Evolutionary conservation across 345 rosid genomes (phyloP).

Genomic region (Ailanthus altissimus): DNA sequence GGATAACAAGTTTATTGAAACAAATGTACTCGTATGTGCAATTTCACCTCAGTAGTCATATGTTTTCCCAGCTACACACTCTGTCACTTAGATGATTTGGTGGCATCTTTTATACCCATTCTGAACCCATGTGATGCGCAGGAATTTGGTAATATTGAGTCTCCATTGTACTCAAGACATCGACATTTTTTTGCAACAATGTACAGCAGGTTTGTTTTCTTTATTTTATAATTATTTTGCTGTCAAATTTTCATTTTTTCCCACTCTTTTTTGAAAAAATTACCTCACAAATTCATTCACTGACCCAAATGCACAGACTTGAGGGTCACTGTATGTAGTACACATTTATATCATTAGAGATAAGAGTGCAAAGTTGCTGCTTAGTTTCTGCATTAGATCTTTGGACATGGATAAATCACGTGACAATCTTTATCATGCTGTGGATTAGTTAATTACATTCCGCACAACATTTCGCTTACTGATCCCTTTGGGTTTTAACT

Average conservation of each 20-base stretch:
- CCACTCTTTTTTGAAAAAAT: background rate
- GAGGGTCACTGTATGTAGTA: background rate
- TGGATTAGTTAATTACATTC: background rate
- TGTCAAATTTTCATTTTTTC: constrained; percentile 4
- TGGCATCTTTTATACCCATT: background rate
- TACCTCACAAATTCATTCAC: background rate
- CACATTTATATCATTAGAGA: background rate
- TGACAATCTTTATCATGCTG: background rate
- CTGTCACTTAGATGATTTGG: background rate
- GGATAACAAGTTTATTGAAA: background rate
- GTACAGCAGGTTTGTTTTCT: constrained; percentile 60
- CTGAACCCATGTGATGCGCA: constrained; percentile 36
- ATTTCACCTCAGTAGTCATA: constrained; percentile 12
- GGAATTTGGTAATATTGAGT: constrained; percentile 94
- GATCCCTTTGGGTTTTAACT: too few relatives aligned
- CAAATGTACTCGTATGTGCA: background rate
- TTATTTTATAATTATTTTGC: background rate
- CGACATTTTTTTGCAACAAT: constrained; percentile 71
- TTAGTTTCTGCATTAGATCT: background rate
- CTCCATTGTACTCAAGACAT: constrained; percentile 78
- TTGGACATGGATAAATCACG: background rate
- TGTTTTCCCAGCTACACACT: background rate
- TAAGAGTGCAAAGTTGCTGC: background rate
- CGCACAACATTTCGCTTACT: background rate
- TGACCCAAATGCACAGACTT: background rate